Percentiles rank a stretch among this genome's conserved stretches.
Evolutionary conservation across 2,329 filamentous ascomycete species (phyloP).

Genomic region (Trichothecium sympodiale): DNA sequence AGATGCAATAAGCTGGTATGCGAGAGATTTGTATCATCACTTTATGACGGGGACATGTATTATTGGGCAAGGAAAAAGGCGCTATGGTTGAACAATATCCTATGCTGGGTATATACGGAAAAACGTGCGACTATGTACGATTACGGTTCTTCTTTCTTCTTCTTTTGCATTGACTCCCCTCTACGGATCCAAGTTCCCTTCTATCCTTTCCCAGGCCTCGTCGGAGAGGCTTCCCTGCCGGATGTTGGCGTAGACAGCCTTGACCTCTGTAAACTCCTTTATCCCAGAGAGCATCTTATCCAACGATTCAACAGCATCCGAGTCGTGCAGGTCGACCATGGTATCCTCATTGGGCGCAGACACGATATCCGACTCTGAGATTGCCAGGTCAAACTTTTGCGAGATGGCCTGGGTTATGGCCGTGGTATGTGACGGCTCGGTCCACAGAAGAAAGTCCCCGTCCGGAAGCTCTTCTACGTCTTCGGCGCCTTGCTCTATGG

Average conservation of each 20-base stretch:
- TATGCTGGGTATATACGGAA: neutral
- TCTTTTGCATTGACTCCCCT: too few species aligned
- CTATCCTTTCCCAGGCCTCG: slow-evolving; percentile 42
- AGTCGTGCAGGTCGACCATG: slow-evolving; percentile 46
- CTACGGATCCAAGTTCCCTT: slow-evolving; percentile 40
- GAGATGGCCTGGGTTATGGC: slow-evolving; percentile 37
- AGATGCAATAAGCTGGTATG: neutral
- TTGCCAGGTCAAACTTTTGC: slow-evolving; percentile 50
- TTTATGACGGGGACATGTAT: slow-evolving; percentile 1
- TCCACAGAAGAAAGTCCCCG: slow-evolving; percentile 55
- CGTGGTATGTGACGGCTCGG: slow-evolving; percentile 20
- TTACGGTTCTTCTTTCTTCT: neutral
- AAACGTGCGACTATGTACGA: slow-evolving; percentile 6
- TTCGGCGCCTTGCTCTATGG: slow-evolving; percentile 68
- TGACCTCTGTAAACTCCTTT: slow-evolving; percentile 61
- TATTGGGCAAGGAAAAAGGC: neutral
- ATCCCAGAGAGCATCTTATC: slow-evolving; percentile 47
- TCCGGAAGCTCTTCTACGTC: slow-evolving; percentile 59
- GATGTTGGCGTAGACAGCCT: slow-evolving; percentile 68
- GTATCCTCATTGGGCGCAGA: slow-evolving; percentile 80
- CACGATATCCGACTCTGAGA: slow-evolving; percentile 68
- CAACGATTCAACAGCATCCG: slow-evolving; percentile 44
- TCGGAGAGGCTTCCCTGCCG: slow-evolving; percentile 37
- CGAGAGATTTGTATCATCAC: slow-evolving; percentile 1
- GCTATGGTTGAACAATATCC: neutral